Base-by-base conservation (phyloP, 257 asterid species). In the Solanum lignicaule region DNA sequence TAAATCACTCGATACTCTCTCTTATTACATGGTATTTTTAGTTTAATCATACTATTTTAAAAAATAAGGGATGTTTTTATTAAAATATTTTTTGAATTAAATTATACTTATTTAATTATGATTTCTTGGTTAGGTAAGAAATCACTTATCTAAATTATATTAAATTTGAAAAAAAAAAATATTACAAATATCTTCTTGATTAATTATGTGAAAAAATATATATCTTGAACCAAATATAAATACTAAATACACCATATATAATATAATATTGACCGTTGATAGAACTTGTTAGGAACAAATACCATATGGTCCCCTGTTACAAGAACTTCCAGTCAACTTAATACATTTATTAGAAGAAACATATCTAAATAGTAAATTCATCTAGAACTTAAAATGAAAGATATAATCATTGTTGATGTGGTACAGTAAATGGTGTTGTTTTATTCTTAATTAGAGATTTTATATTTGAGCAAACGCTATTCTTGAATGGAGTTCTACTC, bases 251-350 rank as follows among this genome's bases (percentile, higher is more conserved):
- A 72, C 13, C 14, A 29, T 48, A 48, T 48, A 48, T 27, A 2
- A 66, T 68, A 68, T 32, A 31, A 71, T 71, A 31, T 71, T 20
- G 41, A 35, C 16, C 14, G 18, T 4, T 21, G 52, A 11, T 74
- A 74, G n/a, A 25, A 43, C 9, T 25, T 7, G n/a, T 23, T 79
- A 15, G 62, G 41, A 23, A 75, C 41, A 85, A 85, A 55, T 82
- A 48, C 18, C 79, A 20, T 60, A 82, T 86, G 91, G 87, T 89
- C 86, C 89, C 15, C 39, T 16, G 58, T 5, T 71, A 13, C 81
- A 71, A 52, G 87, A 84, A 89, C 36, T 46, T 86, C 32, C 73
- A 83, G 87, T 89, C 86, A 83, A 89, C 85, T 36, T 38, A 27
- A 73, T 38, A 79, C 87, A 89, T 89, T 71, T 71, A 86, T 74